Evolutionary conservation across 805 yeast species (phyloP).

Genomic region (Myxozyma monticola): DNA sequence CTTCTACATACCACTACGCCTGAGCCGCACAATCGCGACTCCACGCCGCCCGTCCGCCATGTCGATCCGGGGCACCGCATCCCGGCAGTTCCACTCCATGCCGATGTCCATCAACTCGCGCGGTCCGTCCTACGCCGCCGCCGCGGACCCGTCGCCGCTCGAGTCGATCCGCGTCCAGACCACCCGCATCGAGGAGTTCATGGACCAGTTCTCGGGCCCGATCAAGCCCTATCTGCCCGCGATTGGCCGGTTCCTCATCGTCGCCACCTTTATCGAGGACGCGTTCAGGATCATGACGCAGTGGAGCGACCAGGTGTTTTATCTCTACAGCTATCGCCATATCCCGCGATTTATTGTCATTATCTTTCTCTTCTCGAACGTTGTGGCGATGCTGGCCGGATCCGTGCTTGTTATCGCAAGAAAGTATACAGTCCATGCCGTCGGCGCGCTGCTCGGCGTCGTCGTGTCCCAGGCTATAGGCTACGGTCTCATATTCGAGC

Average conservation of each 20-base stretch:
- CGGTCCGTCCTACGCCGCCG: conserved; percentile 19
- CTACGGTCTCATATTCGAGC: conserved; percentile 82
- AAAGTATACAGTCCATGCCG: conserved; percentile 67
- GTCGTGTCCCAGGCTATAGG: conserved; percentile 81
- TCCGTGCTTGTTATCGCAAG: conserved; percentile 70
- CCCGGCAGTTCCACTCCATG: conserved; percentile 31
- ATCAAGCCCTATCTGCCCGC: conserved; percentile 59
- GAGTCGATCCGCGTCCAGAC: conserved; percentile 28
- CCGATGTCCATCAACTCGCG: conserved; percentile 28
- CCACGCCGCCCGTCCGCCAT: no score
- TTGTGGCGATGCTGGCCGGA: conserved; percentile 68
- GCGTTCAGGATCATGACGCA: conserved; percentile 78
- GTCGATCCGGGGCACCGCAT: conserved; percentile 31
- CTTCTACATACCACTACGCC: no score
- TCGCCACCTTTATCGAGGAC: conserved; percentile 92
- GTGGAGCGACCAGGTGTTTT: conserved; percentile 89
- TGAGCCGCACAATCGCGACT: no score
- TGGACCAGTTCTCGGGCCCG: conserved; percentile 30
- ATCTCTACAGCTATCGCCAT: conserved; percentile 75
- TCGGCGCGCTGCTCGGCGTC: conserved; percentile 65
- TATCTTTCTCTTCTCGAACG: conserved; percentile 64
- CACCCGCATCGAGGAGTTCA: conserved; percentile 22
- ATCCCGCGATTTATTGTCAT: conserved; percentile 75
- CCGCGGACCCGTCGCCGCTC: conserved; percentile 29
- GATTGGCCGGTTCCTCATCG: conserved; percentile 85